Percentiles rank a stretch among this genome's conserved stretches.
Conservation (phyloP, 1,284 basidiomycete species). For the Tylopilus sp. region DNA sequence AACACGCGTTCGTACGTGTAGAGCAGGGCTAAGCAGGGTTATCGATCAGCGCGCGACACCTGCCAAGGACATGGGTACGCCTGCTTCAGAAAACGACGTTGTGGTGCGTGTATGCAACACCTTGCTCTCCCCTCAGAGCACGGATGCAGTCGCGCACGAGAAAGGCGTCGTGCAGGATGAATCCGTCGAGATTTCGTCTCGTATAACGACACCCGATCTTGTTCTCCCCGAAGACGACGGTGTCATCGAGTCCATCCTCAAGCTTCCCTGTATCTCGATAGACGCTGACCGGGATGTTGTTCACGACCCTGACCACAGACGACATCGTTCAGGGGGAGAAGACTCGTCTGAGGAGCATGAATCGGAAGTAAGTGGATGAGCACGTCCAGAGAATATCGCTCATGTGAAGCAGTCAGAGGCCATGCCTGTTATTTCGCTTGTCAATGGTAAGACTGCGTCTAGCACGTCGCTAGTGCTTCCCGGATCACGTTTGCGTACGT, state of each 20-base stretch:
- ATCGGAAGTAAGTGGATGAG: slow-evolving; percentile 12
- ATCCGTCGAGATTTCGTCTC: not conserved
- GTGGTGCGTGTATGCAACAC: too few relatives aligned
- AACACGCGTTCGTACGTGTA: not conserved
- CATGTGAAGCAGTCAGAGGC: slow-evolving; percentile 12
- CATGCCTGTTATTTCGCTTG: not conserved
- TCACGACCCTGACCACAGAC: not conserved
- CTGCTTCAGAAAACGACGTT: too few relatives aligned
- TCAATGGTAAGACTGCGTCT: slow-evolving; percentile 17
- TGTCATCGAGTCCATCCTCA: not conserved
- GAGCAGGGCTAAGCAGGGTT: not conserved
- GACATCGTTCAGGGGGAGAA: slow-evolving; percentile 1
- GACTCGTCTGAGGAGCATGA: slow-evolving; percentile 25
- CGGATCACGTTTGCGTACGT: not conserved
- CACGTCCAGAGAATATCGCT: not conserved
- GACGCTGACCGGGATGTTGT: not conserved
- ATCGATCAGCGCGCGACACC: slow-evolving; percentile 1
- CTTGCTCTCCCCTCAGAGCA: too few relatives aligned
- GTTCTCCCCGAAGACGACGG: slow-evolving; percentile 15
- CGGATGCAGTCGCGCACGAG: not conserved
- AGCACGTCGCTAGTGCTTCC: slow-evolving; percentile 9
- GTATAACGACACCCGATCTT: slow-evolving; percentile 17
- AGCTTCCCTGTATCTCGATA: not conserved
- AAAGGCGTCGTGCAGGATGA: not conserved
- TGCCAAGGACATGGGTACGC: not conserved